Conservation (phyloP, 2,329 filamentous ascomycete species). For the Endocalyx cinctus region DNA sequence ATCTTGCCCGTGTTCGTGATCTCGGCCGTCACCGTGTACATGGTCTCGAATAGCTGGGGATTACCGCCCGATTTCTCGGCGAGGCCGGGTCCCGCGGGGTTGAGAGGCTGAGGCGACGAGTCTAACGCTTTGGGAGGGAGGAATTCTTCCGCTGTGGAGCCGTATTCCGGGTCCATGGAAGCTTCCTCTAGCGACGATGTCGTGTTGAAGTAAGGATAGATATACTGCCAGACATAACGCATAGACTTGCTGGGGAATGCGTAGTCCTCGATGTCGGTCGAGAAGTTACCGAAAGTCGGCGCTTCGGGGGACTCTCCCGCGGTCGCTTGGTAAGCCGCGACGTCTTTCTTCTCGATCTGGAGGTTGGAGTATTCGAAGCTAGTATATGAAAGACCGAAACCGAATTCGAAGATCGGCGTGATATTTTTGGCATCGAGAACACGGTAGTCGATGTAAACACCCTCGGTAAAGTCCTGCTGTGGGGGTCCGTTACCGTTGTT, state of each 20-base stretch:
- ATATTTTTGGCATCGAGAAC: slow-evolving; percentile 64
- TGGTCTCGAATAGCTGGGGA: slow-evolving; percentile 59
- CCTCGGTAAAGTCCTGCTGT: slow-evolving; percentile 71
- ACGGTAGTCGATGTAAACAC: slow-evolving; percentile 78
- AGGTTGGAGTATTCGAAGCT: slow-evolving; percentile 72
- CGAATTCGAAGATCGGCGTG: slow-evolving; percentile 75
- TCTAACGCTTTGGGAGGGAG: slow-evolving; percentile 56
- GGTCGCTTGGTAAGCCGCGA: slow-evolving; percentile 52
- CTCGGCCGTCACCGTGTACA: slow-evolving; percentile 63
- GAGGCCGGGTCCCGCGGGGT: slow-evolving; percentile 32
- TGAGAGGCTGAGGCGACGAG: slow-evolving; percentile 51
- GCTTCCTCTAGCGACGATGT: slow-evolving; percentile 51
- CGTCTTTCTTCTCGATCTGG: slow-evolving; percentile 46
- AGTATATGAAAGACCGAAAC: slow-evolving; percentile 76
- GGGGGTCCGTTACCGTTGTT: slow-evolving; percentile 64
- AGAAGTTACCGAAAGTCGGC: slow-evolving; percentile 60
- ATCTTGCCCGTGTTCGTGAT: slow-evolving; percentile 67
- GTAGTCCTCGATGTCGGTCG: slow-evolving; percentile 60
- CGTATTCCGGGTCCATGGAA: slow-evolving; percentile 56
- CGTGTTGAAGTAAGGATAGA: slow-evolving; percentile 70
- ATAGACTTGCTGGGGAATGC: slow-evolving; percentile 58
- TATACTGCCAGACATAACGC: slow-evolving; percentile 47
- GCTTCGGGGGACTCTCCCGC: slow-evolving; percentile 59
- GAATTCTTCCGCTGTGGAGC: slow-evolving; percentile 51
- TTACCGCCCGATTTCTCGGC: slow-evolving; percentile 59